phyloP scores from a whole-genome alignment of 1,284 basidiomycete genomes.

The Vanrija sp. region DNA sequence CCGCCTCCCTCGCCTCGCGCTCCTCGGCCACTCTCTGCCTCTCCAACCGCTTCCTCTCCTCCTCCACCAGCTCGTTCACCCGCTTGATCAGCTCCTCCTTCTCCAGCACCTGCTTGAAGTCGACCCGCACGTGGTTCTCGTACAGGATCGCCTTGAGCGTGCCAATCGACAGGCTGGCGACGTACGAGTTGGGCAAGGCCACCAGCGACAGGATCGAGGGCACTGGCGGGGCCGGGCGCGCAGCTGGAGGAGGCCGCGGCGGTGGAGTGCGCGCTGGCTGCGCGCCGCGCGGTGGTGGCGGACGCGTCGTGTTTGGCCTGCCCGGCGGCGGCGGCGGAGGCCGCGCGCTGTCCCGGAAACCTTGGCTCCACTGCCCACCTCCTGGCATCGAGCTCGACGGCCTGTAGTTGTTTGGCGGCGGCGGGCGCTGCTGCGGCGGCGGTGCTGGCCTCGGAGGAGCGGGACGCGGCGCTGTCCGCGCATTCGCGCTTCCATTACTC shows the following conservation, averaged over 20 bases:
- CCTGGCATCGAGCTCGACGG: neutral
- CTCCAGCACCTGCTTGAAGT: conserved; percentile 49
- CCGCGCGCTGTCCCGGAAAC: neutral
- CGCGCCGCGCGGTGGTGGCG: conserved; percentile 9
- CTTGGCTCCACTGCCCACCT: no score
- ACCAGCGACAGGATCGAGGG: conserved; percentile 64
- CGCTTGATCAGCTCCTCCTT: conserved; percentile 65
- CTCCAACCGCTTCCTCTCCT: conserved; percentile 56
- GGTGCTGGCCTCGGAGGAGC: neutral
- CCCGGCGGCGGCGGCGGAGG: neutral
- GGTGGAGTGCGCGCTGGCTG: conserved; percentile 7
- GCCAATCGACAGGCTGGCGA: conserved; percentile 61
- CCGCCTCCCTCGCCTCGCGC: conserved; percentile 22
- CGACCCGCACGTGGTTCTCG: conserved; percentile 52
- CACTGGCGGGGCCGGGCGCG: conserved; percentile 35
- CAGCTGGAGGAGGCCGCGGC: conserved; percentile 16
- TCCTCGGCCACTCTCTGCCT: conserved; percentile 46
- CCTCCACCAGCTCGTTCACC: conserved; percentile 61
- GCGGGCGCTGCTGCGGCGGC: conserved; percentile 9
- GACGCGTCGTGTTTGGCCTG: conserved; percentile 9
- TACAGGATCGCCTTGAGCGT: conserved; percentile 70
- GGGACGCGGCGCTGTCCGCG: neutral
- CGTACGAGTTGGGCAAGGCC: conserved; percentile 56
- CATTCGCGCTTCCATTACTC: no score
- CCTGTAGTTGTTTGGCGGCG: neutral